phyloP scores from a whole-genome alignment of 148 eudicot species.

The Polygonum aviculare region DNA sequence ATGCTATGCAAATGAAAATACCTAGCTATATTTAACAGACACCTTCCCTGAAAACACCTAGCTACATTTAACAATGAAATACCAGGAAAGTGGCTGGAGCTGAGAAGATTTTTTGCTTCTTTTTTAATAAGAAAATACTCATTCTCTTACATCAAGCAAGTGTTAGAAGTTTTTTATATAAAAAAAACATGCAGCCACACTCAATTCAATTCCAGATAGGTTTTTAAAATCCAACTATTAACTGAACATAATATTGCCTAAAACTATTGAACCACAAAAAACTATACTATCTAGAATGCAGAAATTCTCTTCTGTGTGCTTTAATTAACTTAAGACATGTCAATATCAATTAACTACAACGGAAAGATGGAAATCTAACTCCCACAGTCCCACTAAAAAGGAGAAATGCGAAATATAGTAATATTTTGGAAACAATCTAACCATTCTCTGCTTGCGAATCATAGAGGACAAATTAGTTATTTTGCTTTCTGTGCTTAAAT shows the following conservation, averaged over 20 bases:
- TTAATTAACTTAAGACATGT: not conserved
- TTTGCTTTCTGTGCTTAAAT: not conserved
- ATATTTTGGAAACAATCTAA: conserved; percentile 13
- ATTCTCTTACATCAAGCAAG: not conserved
- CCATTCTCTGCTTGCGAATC: conserved; percentile 94
- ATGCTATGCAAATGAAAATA: not conserved
- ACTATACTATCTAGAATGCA: not conserved
- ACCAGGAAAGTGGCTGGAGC: not conserved
- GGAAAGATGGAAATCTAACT: not conserved
- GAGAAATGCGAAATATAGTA: not conserved
- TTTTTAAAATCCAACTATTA: not conserved
- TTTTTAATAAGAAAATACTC: not conserved
- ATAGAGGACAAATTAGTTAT: conserved; percentile 62
- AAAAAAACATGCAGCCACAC: not conserved
- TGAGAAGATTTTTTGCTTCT: not conserved
- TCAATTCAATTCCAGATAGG: not conserved
- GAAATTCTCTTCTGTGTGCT: not conserved
- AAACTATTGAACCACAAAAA: not conserved
- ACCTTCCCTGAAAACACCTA: not conserved
- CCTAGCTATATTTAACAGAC: not conserved
- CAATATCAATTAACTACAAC: not conserved
- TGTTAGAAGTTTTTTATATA: not conserved
- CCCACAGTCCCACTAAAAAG: not conserved
- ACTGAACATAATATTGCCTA: not conserved
- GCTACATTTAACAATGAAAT: not conserved